These are phyloP conservation scores for Coccomyxa subellipsoidea DNA, from an alignment of 163 green algal genomes.

Conservation along the genomic window DNA sequence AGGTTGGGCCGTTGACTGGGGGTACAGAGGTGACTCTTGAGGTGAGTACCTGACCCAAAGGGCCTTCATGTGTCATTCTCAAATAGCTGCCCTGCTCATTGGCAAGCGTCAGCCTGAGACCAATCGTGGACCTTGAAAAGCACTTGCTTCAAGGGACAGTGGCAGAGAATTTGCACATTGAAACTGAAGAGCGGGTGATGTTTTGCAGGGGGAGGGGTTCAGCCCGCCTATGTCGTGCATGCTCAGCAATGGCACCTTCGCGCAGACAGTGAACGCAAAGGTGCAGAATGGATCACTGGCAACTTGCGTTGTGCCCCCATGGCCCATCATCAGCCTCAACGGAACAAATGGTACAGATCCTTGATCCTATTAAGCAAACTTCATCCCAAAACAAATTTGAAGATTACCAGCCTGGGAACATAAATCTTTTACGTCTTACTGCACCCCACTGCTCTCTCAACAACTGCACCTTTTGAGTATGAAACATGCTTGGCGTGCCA, in stretches of 20 bases:
- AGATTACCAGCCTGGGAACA: too few species aligned
- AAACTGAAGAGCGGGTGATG: too few species aligned
- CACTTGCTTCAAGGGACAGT: too few species aligned
- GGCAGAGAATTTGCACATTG: too few species aligned
- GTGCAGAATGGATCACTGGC: not conserved
- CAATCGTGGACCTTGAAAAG: too few species aligned
- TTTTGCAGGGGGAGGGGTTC: constrained; percentile 16
- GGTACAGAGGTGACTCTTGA: constrained; percentile 22
- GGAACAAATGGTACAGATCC: not conserved
- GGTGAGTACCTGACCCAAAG: not conserved
- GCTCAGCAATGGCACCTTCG: constrained; percentile 17
- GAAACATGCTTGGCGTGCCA: not conserved
- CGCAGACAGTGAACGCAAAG: constrained; percentile 13
- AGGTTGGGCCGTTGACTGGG: constrained; percentile 15
- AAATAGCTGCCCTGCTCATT: too few species aligned
- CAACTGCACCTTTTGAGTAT: too few species aligned
- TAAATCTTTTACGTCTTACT: too few species aligned
- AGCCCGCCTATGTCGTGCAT: constrained; percentile 7
- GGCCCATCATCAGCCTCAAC: constrained; percentile 9
- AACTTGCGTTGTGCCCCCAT: constrained; percentile 12
- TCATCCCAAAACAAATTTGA: not conserved
- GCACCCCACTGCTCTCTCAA: too few species aligned
- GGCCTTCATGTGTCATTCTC: not conserved
- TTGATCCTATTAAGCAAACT: too few species aligned
- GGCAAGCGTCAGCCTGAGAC: too few species aligned